Evolutionary conservation across 2,329 filamentous ascomycete species (phyloP), one percentile per base, ranked within the genome.

Genomic region (Fusarium sp.): DNA sequence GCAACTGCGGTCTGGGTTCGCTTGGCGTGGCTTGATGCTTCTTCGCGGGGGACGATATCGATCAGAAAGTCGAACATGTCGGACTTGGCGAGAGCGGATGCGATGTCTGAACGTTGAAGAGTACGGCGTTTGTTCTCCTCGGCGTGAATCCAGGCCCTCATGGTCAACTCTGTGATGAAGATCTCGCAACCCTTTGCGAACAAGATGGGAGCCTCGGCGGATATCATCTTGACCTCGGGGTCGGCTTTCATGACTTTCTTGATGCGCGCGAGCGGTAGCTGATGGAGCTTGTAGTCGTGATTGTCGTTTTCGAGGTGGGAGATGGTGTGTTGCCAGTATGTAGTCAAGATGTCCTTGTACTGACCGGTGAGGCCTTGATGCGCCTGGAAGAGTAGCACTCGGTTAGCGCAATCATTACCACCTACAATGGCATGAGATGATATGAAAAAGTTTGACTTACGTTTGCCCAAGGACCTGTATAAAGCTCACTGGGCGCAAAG

Each of bases 211-310:
- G 96, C 96, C 84, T 99, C 96, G 14, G 96, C 96, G 8, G 95
- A 98, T 72, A 99, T 99, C 96, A 99, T 99, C 86, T 99, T 99
- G 52, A 99, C 96, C 78, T 99, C 96, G 0, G 96, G 96, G 76
- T 99, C 96, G 2, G 96, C 96, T 84, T 99, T 99, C 96, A 99
- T 99, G 74, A 99, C 96, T 83, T 99, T 99, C 87, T 99, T 99
- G 85, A 99, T 99, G 60, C 96, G 92, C n/a, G 96, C 96, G 44
- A 99, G 88, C 4, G 96, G 96, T 42, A 99, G 88, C 82, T 98
- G 96, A 82, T 99, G 96, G 63, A 98, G 89, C 84, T 99, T 99
- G 88, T 98, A 99, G 83, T 99, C 96, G 82, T 99, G 96, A 54
- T 93, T 94, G 78, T 98, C 96, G 67, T 89, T 94, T 84, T 99